Evolutionary conservation across 1,284 basidiomycete species (phyloP).

Genomic region (Inonotus hispidus): DNA sequence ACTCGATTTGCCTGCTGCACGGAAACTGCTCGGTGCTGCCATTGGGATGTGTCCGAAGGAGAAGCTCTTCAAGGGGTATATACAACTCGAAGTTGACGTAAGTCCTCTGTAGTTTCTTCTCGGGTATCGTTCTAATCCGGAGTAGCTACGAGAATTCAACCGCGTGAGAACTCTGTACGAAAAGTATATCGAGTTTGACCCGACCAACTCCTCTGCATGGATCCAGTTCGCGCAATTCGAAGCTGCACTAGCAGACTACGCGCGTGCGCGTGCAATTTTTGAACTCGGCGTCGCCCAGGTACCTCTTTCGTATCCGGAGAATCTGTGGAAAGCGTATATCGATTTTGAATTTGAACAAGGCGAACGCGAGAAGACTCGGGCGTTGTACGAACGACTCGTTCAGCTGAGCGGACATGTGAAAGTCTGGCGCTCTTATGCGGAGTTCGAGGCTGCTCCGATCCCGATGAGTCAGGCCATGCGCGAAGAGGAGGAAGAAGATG

Average conservation of each 20-base stretch:
- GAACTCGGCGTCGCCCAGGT: constrained; percentile 90
- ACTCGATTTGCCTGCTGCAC: constrained; percentile 77
- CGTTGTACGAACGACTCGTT: constrained; percentile 89
- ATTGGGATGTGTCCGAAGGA: constrained; percentile 98
- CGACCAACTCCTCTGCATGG: constrained; percentile 90
- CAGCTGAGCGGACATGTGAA: constrained; percentile 92
- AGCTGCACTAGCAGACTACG: constrained; percentile 85
- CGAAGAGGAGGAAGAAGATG: constrained; percentile 75
- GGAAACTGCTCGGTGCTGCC: constrained; percentile 85
- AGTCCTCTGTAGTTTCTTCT: constrained; percentile 21
- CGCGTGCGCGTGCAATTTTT: constrained; percentile 91
- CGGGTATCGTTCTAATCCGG: constrained; percentile 17
- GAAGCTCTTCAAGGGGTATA: constrained; percentile 89
- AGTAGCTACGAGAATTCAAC: constrained; percentile 88
- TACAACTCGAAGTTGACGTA: constrained; percentile 87
- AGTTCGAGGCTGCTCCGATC: constrained; percentile 69
- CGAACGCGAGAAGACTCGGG: constrained; percentile 79
- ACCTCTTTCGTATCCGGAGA: constrained; percentile 95
- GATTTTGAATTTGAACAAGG: constrained; percentile 96
- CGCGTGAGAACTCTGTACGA: constrained; percentile 89
- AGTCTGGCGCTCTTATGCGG: constrained; percentile 79
- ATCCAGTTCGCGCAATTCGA: constrained; percentile 97
- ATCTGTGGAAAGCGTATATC: constrained; percentile 97
- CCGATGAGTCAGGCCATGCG: constrained; percentile 59
- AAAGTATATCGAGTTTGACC: constrained; percentile 90